Percentiles rank a stretch among this genome's conserved stretches.
Evolutionary conservation across 1,284 basidiomycete genomes (phyloP).

Genomic region (Ganoderma lucidum): DNA sequence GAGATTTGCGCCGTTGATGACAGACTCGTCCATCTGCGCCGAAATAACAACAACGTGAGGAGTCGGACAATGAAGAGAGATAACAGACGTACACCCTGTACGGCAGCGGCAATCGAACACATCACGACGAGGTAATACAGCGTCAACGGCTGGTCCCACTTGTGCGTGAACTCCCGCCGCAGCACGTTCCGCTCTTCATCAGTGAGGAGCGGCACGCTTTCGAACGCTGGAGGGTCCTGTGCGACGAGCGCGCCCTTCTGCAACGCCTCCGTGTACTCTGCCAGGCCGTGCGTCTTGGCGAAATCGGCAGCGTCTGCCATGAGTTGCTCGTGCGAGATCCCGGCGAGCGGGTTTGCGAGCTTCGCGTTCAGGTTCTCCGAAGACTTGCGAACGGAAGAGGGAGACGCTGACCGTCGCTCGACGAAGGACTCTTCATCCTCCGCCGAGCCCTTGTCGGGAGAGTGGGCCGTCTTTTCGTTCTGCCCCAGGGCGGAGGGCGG

Average conservation of each 20-base stretch:
- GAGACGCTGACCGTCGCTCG: conserved; percentile 36
- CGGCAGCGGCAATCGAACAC: conserved; percentile 71
- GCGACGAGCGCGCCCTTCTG: conserved; percentile 72
- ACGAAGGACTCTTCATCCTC: conserved; percentile 23
- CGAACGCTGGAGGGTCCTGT: conserved; percentile 62
- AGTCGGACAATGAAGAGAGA: not conserved
- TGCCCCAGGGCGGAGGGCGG: not conserved
- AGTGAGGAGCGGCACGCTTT: conserved; percentile 58
- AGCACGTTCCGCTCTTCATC: conserved; percentile 65
- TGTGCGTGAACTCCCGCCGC: conserved; percentile 66
- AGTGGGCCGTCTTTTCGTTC: not conserved
- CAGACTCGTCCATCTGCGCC: conserved; percentile 68
- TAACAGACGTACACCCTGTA: conserved; percentile 59
- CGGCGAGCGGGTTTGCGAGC: conserved; percentile 66
- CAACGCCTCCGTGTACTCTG: conserved; percentile 56
- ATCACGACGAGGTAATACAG: conserved; percentile 68
- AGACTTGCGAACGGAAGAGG: conserved; percentile 33
- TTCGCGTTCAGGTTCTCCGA: conserved; percentile 42
- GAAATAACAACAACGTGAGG: not conserved
- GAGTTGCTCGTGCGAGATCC: conserved; percentile 62
- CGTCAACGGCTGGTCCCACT: conserved; percentile 65
- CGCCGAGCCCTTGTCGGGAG: not conserved
- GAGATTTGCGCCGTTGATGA: conserved; percentile 78
- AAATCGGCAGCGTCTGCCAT: conserved; percentile 63
- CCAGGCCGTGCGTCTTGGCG: conserved; percentile 58